Conservation (phyloP, 2,329 filamentous ascomycete genomes). For the Talaromyces sp. region DNA sequence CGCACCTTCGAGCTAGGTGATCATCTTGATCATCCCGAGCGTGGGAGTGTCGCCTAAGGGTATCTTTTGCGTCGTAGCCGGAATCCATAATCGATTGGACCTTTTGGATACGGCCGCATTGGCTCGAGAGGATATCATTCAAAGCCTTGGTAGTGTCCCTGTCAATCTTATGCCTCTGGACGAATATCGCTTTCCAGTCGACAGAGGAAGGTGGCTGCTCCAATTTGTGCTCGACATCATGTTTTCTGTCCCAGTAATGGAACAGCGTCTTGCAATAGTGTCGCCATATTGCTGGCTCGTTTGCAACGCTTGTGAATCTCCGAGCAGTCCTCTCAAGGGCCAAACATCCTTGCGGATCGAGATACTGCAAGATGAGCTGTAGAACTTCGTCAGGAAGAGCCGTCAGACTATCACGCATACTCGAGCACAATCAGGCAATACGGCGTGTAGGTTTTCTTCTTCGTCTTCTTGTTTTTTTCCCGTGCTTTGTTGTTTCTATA, state of each 20-base stretch:
- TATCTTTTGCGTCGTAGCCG: constrained; percentile 87
- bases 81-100: constrained; percentile 64
- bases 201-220: constrained; percentile 48
- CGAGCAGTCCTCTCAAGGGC: constrained; percentile 55
- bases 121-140: constrained; percentile 63
- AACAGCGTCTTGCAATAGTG: constrained; percentile 65
- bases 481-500: neutral
- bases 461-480: neutral
- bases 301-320: constrained; percentile 59
- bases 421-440: neutral
- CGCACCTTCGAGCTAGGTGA: constrained; percentile 63
- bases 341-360: constrained; percentile 46
- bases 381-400: constrained; percentile 77
- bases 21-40: constrained; percentile 60
- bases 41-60: constrained; percentile 61
- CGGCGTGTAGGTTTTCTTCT: neutral
- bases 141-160: constrained; percentile 49
- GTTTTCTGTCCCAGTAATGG: constrained; percentile 65
- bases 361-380: constrained; percentile 65
- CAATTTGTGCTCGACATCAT: constrained; percentile 56
- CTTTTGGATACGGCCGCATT: constrained; percentile 62
- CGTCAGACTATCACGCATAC: constrained; percentile 2
- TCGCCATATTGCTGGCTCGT: constrained; percentile 74
- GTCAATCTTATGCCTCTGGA: constrained; percentile 51
- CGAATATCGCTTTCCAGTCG: constrained; percentile 69